Evolutionary conservation across 1,284 basidiomycete genomes (phyloP).

Genomic region (Erythrobasidium hasegawianum): DNA sequence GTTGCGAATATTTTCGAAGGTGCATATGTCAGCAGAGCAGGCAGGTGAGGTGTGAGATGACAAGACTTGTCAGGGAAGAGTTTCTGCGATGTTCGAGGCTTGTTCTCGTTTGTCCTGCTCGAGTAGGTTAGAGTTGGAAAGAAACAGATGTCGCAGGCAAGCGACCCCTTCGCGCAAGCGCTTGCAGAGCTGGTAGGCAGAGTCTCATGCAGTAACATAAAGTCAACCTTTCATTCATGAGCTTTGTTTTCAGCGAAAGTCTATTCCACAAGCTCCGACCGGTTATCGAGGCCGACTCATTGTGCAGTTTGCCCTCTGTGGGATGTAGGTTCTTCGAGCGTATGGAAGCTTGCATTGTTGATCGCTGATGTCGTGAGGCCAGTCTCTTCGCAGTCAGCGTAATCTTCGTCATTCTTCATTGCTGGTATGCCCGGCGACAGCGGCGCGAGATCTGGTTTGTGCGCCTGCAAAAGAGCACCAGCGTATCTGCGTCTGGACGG

Average conservation of each 20-base stretch:
- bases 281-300: neutral
- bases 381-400: slow-evolving; percentile 2
- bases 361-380: neutral
- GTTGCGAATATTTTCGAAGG: no score
- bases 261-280: neutral
- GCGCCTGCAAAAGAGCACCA: neutral
- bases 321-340: neutral
- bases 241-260: neutral
- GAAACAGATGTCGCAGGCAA: neutral
- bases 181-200: neutral
- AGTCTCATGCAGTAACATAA: neutral
- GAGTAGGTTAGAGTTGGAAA: no score
- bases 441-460: neutral
- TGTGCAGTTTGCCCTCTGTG: neutral
- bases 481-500: neutral
- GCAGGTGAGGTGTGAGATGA: no score
- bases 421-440: neutral
- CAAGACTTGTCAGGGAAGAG: no score
- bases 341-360: neutral
- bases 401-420: neutral
- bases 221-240: neutral
- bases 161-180: neutral
- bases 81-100: no score
- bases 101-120: no score
- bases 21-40: no score